Evolutionary conservation across 148 eudicot species (phyloP), one percentile per base, ranked within the genome.

Genomic region (Amaranthus hypochondriacus): DNA sequence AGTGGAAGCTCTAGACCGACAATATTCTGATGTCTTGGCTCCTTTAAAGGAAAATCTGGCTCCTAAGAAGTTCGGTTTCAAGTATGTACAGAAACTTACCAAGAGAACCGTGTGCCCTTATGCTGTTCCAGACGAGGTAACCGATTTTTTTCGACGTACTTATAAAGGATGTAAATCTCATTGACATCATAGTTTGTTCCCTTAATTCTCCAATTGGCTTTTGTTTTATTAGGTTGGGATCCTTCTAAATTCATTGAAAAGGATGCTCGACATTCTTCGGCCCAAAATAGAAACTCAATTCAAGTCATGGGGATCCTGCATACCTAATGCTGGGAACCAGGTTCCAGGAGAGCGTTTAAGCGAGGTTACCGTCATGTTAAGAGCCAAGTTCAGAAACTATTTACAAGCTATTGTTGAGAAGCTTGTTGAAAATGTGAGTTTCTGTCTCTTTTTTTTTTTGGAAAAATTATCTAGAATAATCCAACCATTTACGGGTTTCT

Each of bases 301-400:
- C 58, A 91, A 81, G 78, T 78, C 97, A 76, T 89, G 91, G 97
- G 90, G 93, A 51, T 83, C 93, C 14, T 91, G 93, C 78, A 91
- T 91, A 60, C 97, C 86, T 57, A 87, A 79, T 56, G 82, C 84
- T 9, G 87, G 93, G 28, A 83, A 78, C 70, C 84, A 86, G 73
- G 83, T 87, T 48, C 97, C 93, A 14, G 97, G 97, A 46, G 97
- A 91, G 76, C 91, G 90, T 62, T 83, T 91, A 39, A 91, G 97
- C 79, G 97, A 91, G 80, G 89, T 91, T 13, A 89, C 93, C 48
- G 97, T 91, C 58, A 89, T 91, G 97, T 82, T 91, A 68, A 80
- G 97, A 77, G 82, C 97, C 48, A 91, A 91, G 77, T 91, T 91
- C 81, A 82, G 91, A 70, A 91, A 86, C 76, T 91, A 87, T 73